Base-by-base conservation (phyloP, 345 rosid genomes). In the Gossypium turneri region DNA sequence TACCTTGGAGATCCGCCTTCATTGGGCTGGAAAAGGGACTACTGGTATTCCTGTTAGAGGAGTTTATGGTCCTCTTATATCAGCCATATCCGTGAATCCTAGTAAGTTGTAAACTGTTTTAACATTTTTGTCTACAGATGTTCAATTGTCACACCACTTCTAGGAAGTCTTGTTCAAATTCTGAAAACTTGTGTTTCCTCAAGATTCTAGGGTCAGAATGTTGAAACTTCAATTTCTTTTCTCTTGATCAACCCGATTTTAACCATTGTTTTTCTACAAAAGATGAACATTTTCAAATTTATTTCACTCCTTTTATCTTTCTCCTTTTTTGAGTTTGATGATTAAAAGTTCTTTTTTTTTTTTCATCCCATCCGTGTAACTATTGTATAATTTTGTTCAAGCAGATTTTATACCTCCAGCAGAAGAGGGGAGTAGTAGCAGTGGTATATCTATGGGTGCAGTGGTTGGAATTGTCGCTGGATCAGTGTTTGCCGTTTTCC, bases 1-100 rank as follows among this genome's bases (percentile, higher is more conserved):
- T 51, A 86, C 82, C 16, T 48, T 86, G 75, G 94, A 91, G 75
- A 85, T 89, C 48, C 88, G 87, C 43, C 79, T 91, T 0, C 75
- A 81, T 24, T 89, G 92, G 90, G 90, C 91, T 51, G 92, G 91
- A 9, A 89, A 77, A 78, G 97, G 97, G 72, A 89, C 94, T 16
- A 69, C 67, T 45, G 73, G n/a, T 22, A 51, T 86, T 12, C 97
- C 91, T 45, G 0, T 0, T 0, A 72, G 73, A 84, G 90, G 89
- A 55, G 82, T 81, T 20, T 86, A 89, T 67, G 96, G 93, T 61
- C 69, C 92, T 82, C 83, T 91, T 61, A 83, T 91, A 73, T 87
- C 91, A n/a, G 97, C 88, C 55, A 78, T 91, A 20, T 77, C 87
- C 2, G 83, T 82, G 16, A 73, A 59, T 43, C 82, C 88, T 59